Percentiles rank a stretch among this genome's conserved stretches.
phyloP scores from a whole-genome alignment of 345 rosid species.

The Lagerstroemia speciosa region DNA sequence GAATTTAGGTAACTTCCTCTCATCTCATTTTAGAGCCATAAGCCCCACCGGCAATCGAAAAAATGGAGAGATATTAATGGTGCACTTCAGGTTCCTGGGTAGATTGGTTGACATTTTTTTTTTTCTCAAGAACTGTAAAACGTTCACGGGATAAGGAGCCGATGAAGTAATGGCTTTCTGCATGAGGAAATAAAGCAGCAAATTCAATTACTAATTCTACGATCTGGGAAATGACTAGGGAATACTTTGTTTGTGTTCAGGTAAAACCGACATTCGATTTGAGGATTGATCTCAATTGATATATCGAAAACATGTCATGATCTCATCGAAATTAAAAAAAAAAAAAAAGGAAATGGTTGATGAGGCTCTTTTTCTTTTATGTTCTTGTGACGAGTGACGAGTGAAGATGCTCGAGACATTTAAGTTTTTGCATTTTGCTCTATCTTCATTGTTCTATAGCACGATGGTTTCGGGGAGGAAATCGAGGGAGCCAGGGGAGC shows the following conservation, averaged over 20 bases:
- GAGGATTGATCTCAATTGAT: neutral
- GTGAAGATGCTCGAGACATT: too few relatives aligned
- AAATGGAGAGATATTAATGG: neutral
- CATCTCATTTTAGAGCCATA: too few relatives aligned
- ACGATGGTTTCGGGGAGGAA: neutral
- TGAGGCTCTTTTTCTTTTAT: too few relatives aligned
- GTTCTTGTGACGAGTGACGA: too few relatives aligned
- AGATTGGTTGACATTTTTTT: neutral
- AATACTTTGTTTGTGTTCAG: too few relatives aligned
- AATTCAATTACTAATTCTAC: neutral
- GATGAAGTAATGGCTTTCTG: neutral
- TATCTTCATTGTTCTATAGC: neutral
- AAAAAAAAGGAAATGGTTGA: too few relatives aligned
- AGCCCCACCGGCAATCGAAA: too few relatives aligned
- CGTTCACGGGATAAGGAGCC: neutral
- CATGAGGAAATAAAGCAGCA: neutral
- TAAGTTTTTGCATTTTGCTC: neutral
- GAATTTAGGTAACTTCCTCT: too few relatives aligned
- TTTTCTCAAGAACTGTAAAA: too few relatives aligned
- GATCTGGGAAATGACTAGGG: neutral
- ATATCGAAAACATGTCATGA: too few relatives aligned
- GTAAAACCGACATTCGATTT: neutral
- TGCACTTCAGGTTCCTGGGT: too few relatives aligned
- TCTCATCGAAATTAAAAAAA: too few relatives aligned
- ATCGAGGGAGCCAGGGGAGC: neutral